A percentile compares a stretch with the other conserved stretches of the same genome.
Conservation (phyloP, 768 basidiomycete species). For the Albatrellus ellisii region DNA sequence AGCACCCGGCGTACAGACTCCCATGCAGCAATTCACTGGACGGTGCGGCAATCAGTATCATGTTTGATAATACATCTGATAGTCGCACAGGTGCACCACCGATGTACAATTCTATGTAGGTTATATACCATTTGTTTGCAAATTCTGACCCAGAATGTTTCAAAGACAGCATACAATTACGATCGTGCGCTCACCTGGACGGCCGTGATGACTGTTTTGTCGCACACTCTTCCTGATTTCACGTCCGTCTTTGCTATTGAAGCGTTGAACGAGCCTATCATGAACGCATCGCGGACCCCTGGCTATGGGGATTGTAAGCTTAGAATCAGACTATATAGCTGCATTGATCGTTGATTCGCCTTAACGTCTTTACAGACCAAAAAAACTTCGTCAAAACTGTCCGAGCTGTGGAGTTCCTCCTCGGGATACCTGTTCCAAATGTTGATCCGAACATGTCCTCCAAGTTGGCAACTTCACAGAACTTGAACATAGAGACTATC, state of each 20-base stretch:
- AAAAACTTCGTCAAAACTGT: not conserved
- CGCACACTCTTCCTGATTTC: constrained; percentile 60
- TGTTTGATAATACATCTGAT: no score
- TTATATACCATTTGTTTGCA: not conserved
- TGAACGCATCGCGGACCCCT: constrained; percentile 56
- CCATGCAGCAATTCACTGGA: constrained; percentile 57
- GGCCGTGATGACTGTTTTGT: constrained; percentile 60
- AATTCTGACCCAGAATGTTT: not conserved
- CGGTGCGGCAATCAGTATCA: constrained; percentile 23
- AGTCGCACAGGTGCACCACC: constrained; percentile 39
- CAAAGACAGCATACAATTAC: constrained; percentile 57
- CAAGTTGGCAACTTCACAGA: not conserved
- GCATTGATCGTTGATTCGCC: not conserved
- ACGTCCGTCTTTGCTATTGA: constrained; percentile 54
- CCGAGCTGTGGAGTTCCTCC: constrained; percentile 7
- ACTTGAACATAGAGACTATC: not conserved
- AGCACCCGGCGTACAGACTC: constrained; percentile 52
- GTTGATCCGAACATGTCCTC: not conserved
- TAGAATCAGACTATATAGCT: constrained; percentile 3
- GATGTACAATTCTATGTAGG: constrained; percentile 65
- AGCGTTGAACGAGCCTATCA: constrained; percentile 69
- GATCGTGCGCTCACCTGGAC: constrained; percentile 73
- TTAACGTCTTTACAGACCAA: not conserved
- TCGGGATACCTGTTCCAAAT: constrained; percentile 3
- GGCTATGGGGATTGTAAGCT: constrained; percentile 59